phyloP scores from a whole-genome alignment of 148 eudicot genomes.

The Chenopodium suecicum region DNA sequence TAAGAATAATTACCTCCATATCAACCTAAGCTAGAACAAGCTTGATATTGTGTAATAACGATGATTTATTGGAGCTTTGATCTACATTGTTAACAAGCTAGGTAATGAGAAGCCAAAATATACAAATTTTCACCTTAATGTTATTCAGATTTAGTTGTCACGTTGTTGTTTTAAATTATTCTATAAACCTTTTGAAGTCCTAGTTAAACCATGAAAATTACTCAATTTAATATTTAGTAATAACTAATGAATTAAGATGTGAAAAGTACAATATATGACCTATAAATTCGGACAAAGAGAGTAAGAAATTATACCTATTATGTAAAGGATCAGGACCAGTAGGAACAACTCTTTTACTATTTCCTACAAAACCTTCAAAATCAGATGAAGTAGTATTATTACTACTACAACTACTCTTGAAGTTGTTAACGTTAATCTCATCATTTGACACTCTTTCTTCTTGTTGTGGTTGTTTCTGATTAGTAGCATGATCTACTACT shows the following conservation, averaged over 20 bases:
- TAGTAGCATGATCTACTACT: not conserved
- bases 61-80: too few relatives aligned
- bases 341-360: conserved; percentile 42
- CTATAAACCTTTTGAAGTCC: too few relatives aligned
- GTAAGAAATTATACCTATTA: conserved; percentile 33
- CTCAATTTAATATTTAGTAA: too few relatives aligned
- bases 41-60: not conserved
- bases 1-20: not conserved
- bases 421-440: not conserved
- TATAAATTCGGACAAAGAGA: too few relatives aligned
- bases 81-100: too few relatives aligned
- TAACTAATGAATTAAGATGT: too few relatives aligned
- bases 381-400: not conserved
- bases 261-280: too few relatives aligned
- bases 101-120: too few relatives aligned
- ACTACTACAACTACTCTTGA: not conserved
- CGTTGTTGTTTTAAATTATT: too few relatives aligned
- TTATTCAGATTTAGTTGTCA: too few relatives aligned
- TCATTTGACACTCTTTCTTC: not conserved
- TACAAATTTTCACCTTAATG: too few relatives aligned
- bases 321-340: conserved; percentile 60
- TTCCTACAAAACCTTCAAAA: conserved; percentile 41
- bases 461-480: not conserved
- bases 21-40: not conserved
- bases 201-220: too few relatives aligned